Evolutionary conservation across 139 green algal genomes (phyloP).

Genomic region (Spirogloea muscicola): DNA sequence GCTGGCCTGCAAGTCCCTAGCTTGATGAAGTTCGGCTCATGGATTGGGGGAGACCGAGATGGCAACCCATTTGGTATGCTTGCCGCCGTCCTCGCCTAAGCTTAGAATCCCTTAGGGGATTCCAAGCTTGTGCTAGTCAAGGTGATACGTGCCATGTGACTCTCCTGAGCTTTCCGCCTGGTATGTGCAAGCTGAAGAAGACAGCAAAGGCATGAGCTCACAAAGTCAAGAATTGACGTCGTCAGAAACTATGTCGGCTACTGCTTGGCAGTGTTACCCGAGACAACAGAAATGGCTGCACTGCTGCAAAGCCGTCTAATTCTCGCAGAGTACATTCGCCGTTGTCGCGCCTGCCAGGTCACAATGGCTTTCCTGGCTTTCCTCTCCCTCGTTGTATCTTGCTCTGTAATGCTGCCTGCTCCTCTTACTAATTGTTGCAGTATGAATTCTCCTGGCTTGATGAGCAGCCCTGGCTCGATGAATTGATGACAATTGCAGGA

Average conservation of each 20-base stretch:
- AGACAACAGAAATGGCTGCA: slow-evolving; percentile 31
- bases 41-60: slow-evolving; percentile 93
- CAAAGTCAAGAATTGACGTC: too few relatives aligned
- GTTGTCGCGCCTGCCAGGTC: slow-evolving; percentile 16
- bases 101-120: too few relatives aligned
- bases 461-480: too few relatives aligned
- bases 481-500: too few relatives aligned
- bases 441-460: too few relatives aligned
- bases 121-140: neutral
- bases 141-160: too few relatives aligned
- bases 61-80: slow-evolving; percentile 89
- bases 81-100: neutral
- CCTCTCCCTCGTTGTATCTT: too few relatives aligned
- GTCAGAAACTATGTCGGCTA: slow-evolving; percentile 1
- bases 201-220: too few relatives aligned
- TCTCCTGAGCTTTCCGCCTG: too few relatives aligned
- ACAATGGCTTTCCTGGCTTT: too few relatives aligned
- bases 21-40: slow-evolving; percentile 67
- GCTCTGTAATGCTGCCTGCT: neutral
- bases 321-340: slow-evolving; percentile 35
- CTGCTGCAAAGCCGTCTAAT: slow-evolving; percentile 27
- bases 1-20: slow-evolving; percentile 5
- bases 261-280: slow-evolving; percentile 14
- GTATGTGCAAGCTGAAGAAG: too few relatives aligned
- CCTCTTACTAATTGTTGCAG: too few relatives aligned